Base-by-base conservation (phyloP, 1,284 basidiomycete genomes). In the Cutaneotrichosporon cutaneum region DNA sequence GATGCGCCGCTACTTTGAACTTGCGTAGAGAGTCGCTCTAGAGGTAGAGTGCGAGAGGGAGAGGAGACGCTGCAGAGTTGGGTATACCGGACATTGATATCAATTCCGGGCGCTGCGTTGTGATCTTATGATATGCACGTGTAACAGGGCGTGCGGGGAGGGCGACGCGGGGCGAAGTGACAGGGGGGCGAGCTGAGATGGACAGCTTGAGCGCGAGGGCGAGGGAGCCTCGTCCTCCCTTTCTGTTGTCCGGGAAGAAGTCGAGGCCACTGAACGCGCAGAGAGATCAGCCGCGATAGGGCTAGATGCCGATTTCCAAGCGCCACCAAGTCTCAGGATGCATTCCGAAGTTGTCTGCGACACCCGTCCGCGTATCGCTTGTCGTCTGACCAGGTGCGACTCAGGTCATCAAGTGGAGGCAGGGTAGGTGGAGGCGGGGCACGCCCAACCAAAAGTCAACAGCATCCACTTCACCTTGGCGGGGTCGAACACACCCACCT, bases 1-100 rank as follows among this genome's bases (percentile, higher is more conserved):
- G 85, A 86, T 93, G 70, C 89, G 90, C 72, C 84, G 91, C 66
- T 94, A 93, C 76, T 81, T 93, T 30, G 91, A 94, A 70, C 82
- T 92, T 56, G 88, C 85, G 42, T 92, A 80, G 55, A 48, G 48
- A 3, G 47, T 50, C 22, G n/a, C n/a, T n/a, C n/a, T n/a, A n/a
- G n/a, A n/a, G n/a, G n/a, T n/a, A n/a, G n/a, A n/a, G n/a, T n/a
- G n/a, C n/a, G n/a, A n/a, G n/a, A n/a, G 26, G 22, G 14, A 42
- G 39, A 8, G 6, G 16, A 42, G 39, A 42, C 18, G 39, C 18
- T 18, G 18, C 26, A 32, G 27, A 48, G 22, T 2, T 48, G 45
- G 39, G 39, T 42, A n/a, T 42, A 48, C 11, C 24, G 45, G 21
- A 27, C 21, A 16, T 48, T 22, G 13, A 48, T 13, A 11, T 24